These are phyloP conservation scores for Cornus suecica DNA, from an alignment of 148 eudicot species.

Conservation along the genomic window DNA sequence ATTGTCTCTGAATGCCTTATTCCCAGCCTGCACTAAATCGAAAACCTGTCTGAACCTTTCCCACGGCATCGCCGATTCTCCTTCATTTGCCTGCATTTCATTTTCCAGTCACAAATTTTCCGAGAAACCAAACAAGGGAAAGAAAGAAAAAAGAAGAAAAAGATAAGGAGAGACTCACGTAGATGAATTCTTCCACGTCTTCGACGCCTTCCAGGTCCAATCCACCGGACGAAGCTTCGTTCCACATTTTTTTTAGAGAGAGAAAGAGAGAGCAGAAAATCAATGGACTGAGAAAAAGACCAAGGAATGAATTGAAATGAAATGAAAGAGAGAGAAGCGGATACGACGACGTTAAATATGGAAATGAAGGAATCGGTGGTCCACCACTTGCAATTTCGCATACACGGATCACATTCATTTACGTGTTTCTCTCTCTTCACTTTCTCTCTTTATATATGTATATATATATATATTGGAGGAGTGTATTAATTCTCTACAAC, in stretches of 20 bases:
- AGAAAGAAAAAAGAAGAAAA: neutral
- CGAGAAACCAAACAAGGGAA: neutral
- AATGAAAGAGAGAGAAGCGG: neutral
- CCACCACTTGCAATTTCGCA: constrained; percentile 16
- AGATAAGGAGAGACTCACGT: constrained; percentile 35
- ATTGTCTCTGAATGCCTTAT: neutral
- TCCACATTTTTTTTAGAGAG: constrained; percentile 33
- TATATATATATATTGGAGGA: too few species aligned
- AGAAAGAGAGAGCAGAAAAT: neutral
- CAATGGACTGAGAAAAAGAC: neutral
- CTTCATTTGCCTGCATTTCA: constrained; percentile 44
- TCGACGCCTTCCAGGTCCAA: constrained; percentile 47
- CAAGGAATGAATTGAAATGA: neutral
- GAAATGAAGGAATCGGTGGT: constrained; percentile 32
- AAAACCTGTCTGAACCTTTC: neutral
- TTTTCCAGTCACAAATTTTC: constrained; percentile 15
- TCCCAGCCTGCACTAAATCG: neutral
- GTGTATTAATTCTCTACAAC: too few species aligned
- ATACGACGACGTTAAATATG: neutral
- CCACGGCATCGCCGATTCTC: constrained; percentile 17
- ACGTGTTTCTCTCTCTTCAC: constrained; percentile 43
- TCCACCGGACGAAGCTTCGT: constrained; percentile 22
- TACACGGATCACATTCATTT: constrained; percentile 60
- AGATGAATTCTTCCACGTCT: constrained; percentile 69
- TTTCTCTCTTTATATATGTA: constrained; percentile 3